A percentile compares a stretch with the other conserved stretches of the same genome.
These are phyloP conservation scores for Boletus reticuloceps DNA, from an alignment of 768 basidiomycete genomes.

Conservation along the genomic window DNA sequence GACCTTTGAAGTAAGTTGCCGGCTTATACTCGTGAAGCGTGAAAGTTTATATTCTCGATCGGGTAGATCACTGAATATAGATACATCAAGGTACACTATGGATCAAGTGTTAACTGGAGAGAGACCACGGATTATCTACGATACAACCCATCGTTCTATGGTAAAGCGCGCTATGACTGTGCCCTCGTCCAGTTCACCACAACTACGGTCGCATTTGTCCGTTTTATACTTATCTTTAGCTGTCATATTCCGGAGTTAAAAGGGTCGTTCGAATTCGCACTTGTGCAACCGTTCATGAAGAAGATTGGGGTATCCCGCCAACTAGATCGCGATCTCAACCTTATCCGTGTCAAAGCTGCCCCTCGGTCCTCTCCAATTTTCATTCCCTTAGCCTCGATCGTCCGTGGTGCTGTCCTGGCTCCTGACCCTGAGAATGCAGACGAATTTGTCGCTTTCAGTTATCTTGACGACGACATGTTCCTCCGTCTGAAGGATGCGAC, in stretches of 20 bases:
- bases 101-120: constrained; percentile 28
- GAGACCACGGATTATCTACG: constrained; percentile 26
- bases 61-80: constrained; percentile 22
- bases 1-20: not conserved
- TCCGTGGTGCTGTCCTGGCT: not conserved
- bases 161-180: constrained; percentile 23
- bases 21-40: too few relatives aligned
- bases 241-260: constrained; percentile 1
- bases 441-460: not conserved
- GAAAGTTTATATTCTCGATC: too few relatives aligned
- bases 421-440: not conserved
- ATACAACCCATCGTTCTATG: constrained; percentile 31
- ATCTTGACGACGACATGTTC: too few relatives aligned
- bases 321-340: not conserved
- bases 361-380: not conserved
- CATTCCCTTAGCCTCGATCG: not conserved
- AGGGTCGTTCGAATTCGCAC: constrained; percentile 6
- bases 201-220: constrained; percentile 3
- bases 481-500: too few relatives aligned
- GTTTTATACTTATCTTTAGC: constrained; percentile 23
- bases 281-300: constrained; percentile 17
- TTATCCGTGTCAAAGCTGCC: not conserved
- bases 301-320: not conserved
- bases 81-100: constrained; percentile 29
- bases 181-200: constrained; percentile 19